Conservation (phyloP, 1,284 basidiomycete species). For the Erythrobasidium hasegawianum region DNA sequence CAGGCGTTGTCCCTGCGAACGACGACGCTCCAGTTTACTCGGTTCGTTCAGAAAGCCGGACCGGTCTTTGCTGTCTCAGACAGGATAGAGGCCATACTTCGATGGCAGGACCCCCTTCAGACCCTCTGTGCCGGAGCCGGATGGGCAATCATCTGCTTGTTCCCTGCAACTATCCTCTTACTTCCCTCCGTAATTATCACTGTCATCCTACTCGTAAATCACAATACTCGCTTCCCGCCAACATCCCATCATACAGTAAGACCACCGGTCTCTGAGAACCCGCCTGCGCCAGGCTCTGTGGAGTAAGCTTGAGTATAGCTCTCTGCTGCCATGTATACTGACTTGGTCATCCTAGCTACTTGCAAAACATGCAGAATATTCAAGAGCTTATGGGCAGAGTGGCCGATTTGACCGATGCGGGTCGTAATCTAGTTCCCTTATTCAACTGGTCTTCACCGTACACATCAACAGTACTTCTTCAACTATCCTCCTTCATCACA, state of each 20-base stretch:
- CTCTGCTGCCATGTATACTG: background rate
- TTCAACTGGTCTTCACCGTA: slow-evolving; percentile 42
- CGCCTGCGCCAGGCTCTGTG: slow-evolving; percentile 39
- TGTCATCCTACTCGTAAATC: slow-evolving; percentile 39
- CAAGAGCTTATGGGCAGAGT: slow-evolving; percentile 46
- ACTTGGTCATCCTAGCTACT: slow-evolving; percentile 31
- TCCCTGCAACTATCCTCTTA: slow-evolving; percentile 39
- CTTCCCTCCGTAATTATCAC: slow-evolving; percentile 39
- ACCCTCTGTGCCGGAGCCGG: slow-evolving; percentile 41
- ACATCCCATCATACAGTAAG: slow-evolving; percentile 14
- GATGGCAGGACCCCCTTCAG: slow-evolving; percentile 42
- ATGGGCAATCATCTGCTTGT: slow-evolving; percentile 42
- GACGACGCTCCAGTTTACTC: slow-evolving; percentile 42
- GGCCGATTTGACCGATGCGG: slow-evolving; percentile 40
- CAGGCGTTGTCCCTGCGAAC: slow-evolving; percentile 39
- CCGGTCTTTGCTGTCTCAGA: slow-evolving; percentile 44
- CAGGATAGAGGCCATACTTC: slow-evolving; percentile 40
- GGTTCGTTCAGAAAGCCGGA: slow-evolving; percentile 45
- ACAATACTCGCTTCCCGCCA: slow-evolving; percentile 20
- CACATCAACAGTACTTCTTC: slow-evolving; percentile 40
- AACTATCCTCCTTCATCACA: slow-evolving; percentile 36
- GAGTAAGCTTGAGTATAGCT: slow-evolving; percentile 32
- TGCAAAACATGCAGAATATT: slow-evolving; percentile 45
- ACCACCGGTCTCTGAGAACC: slow-evolving; percentile 8
- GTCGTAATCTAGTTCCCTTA: slow-evolving; percentile 39